A percentile compares a stretch with the other conserved stretches of the same genome.
Evolutionary conservation across 1,284 basidiomycete genomes (phyloP).

Genomic region (Tilletia horrida): DNA sequence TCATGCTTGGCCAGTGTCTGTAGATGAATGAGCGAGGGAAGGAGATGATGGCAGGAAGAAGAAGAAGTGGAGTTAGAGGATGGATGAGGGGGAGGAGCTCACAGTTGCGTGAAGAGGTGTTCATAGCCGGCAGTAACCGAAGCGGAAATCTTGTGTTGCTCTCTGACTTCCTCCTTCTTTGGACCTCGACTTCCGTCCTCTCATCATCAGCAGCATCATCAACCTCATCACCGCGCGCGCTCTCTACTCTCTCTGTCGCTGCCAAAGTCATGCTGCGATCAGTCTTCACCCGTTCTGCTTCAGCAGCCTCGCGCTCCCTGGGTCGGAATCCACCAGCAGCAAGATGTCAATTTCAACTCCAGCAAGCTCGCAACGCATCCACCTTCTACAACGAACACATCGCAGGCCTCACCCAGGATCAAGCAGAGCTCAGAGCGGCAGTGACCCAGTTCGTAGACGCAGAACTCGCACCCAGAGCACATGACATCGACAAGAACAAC

Average conservation of each 20-base stretch:
- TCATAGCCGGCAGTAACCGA: too few species aligned
- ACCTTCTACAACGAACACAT: conserved; percentile 41
- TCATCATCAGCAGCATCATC: not conserved
- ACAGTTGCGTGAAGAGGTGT: too few species aligned
- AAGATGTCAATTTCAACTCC: too few species aligned
- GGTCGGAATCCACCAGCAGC: too few species aligned
- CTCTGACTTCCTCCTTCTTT: not conserved
- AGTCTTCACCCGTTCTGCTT: too few species aligned
- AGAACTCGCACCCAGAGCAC: conserved; percentile 32
- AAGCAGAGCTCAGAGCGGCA: conserved; percentile 38
- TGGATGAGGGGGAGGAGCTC: too few species aligned
- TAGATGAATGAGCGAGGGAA: too few species aligned
- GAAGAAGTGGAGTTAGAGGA: too few species aligned
- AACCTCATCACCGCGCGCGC: not conserved
- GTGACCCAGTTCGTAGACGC: conserved; percentile 32
- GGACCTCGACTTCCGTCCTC: not conserved
- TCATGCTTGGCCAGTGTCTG: not conserved
- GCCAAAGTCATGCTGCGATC: too few species aligned
- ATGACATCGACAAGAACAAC: conserved; percentile 37
- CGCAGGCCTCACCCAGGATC: conserved; percentile 34
- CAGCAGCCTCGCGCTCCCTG: too few species aligned
- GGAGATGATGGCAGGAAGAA: too few species aligned
- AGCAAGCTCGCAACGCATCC: not conserved
- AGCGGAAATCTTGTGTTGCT: not conserved
- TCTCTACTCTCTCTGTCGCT: not conserved